phyloP scores from a whole-genome alignment of 2,329 filamentous ascomycete genomes.

The Ceratocystis huliohia region DNA sequence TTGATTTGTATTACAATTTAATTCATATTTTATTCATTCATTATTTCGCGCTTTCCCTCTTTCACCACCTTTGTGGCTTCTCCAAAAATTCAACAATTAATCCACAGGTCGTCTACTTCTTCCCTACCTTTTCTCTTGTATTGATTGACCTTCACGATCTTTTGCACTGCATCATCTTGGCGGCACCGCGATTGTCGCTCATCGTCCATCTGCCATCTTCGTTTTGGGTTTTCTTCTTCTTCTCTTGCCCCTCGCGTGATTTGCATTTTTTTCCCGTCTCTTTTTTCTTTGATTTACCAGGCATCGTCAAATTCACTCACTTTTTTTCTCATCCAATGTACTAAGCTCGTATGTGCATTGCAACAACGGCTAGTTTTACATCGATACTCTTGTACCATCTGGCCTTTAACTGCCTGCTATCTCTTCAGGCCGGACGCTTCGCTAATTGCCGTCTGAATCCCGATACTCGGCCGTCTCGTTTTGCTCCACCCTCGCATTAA shows the following conservation, averaged over 20 bases:
- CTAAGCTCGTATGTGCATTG: background rate
- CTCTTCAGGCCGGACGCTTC: background rate
- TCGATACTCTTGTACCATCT: background rate
- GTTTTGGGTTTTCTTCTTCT: background rate
- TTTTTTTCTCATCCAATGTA: background rate
- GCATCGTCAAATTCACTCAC: background rate
- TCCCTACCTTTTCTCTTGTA: background rate
- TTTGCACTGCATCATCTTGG: background rate
- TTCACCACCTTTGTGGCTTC: background rate
- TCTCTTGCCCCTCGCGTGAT: background rate
- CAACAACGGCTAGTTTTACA: background rate
- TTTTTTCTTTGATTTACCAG: background rate
- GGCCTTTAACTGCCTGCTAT: background rate
- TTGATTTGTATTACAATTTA: background rate
- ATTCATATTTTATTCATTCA: background rate
- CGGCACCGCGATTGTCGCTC: background rate
- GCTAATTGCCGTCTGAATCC: background rate
- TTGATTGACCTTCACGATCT: background rate
- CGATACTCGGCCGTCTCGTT: too few species aligned
- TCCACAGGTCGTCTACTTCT: background rate
- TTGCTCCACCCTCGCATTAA: too few species aligned
- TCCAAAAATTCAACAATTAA: background rate
- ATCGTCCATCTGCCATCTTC: background rate
- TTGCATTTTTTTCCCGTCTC: background rate
- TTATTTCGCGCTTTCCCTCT: background rate